phyloP scores from a whole-genome alignment of 2,329 filamentous ascomycete species.

The Trichoderma lentiforme region DNA sequence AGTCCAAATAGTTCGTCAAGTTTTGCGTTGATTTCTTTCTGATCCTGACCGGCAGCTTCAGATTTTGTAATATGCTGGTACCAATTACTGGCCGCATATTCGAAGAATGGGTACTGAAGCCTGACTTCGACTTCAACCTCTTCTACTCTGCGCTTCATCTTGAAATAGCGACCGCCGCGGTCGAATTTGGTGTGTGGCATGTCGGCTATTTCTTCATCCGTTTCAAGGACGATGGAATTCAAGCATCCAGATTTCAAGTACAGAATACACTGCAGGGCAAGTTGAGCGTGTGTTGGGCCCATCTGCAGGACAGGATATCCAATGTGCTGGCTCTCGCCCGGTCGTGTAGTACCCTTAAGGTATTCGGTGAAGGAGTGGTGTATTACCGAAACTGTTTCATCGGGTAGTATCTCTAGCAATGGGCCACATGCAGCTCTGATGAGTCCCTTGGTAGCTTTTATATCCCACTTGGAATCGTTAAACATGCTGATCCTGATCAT shows the following conservation, averaged over 20 bases:
- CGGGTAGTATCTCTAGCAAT: slow-evolving; percentile 42
- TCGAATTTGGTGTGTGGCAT: background rate
- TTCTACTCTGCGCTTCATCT: background rate
- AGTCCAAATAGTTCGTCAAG: slow-evolving; percentile 20
- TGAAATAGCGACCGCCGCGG: background rate
- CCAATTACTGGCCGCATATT: slow-evolving; percentile 33
- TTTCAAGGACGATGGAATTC: background rate
- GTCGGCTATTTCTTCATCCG: background rate
- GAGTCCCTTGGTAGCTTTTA: slow-evolving; percentile 35
- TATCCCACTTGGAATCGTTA: slow-evolving; percentile 6
- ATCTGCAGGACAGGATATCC: slow-evolving; percentile 23
- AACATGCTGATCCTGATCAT: slow-evolving; percentile 24
- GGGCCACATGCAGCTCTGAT: slow-evolving; percentile 40
- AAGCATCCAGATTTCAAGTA: slow-evolving; percentile 25
- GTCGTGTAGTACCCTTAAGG: slow-evolving; percentile 29
- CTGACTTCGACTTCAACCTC: background rate
- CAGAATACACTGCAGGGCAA: slow-evolving; percentile 23
- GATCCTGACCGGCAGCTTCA: slow-evolving; percentile 21
- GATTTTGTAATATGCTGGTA: slow-evolving; percentile 26
- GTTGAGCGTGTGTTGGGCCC: slow-evolving; percentile 23
- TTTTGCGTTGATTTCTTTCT: slow-evolving; percentile 15
- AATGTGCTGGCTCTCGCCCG: background rate
- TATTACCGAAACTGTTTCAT: slow-evolving; percentile 43
- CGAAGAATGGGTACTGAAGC: slow-evolving; percentile 28
- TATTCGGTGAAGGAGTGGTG: slow-evolving; percentile 51